Base-by-base conservation (phyloP, 441 rosid genomes). In the Gossypium laxum region DNA sequence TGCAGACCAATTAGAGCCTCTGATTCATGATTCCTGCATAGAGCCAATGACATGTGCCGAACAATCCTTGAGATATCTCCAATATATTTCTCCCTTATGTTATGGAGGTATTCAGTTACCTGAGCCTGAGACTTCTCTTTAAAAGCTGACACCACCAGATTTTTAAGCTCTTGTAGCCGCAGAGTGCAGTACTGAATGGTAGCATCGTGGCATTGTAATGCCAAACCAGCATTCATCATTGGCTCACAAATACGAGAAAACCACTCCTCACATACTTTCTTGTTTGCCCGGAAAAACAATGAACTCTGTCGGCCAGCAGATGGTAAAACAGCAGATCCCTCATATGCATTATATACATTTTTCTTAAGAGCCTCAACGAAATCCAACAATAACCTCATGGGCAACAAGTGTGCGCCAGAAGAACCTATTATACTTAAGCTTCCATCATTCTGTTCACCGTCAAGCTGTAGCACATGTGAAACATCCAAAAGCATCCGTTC, bases 231-330 rank as follows among this genome's bases (percentile, higher is more conserved):
- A 87, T 89, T 94, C 99, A 94, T 89, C 98, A 94, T 92, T 30
- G 99, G 99, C 78, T 92, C 97, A 69, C 96, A 89, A 72, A 94
- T 92, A 68, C 97, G 97, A 83, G 98, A 94, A 85, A 94, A 94
- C 99, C 99, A 92, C 81, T 92, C 99, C 84, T 87, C 98, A 60
- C 99, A 94, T 47, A 94, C 99, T 83, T 94, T 94, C 80, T 83
- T 87, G 81, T 94, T 94, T 72, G 99, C 92, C 61, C 98, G 89
- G 74, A 94, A 94, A 82, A 88, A 94, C 76, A 92, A 74, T 70
- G 86, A 86, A 85, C 97, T 94, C 75, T 87, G 97, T 57, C 88
- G 91, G 74, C 83, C 80, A 73, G 83, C 85, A 47, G 91, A 81
- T 59, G 89, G 91, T 78, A 92, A 85, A 80, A 90, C 87, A 10